Evolutionary conservation across 306 rosid genomes (phyloP).

Genomic region (Cicer chorassanicum): DNA sequence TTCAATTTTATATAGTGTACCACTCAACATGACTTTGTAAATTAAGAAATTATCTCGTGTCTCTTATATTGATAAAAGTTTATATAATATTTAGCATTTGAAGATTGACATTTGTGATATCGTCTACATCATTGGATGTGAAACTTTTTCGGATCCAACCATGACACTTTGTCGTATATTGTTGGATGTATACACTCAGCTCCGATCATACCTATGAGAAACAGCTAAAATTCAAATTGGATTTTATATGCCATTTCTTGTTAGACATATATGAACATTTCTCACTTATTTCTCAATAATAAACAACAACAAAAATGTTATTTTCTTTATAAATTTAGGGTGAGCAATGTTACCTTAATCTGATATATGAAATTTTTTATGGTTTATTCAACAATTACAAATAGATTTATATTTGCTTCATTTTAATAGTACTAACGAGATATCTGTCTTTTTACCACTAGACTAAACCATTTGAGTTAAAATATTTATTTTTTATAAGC

Average conservation of each 20-base stretch:
- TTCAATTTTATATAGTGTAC: not conserved
- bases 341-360: too few relatives aligned
- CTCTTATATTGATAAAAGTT: not conserved
- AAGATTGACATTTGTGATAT: constrained; percentile 30
- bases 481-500: too few relatives aligned
- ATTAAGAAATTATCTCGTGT: not conserved
- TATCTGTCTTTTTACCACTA: too few relatives aligned
- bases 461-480: too few relatives aligned
- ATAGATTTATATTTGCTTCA: too few relatives aligned
- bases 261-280: not conserved
- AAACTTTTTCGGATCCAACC: not conserved
- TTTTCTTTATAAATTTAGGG: too few relatives aligned
- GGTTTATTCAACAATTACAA: too few relatives aligned
- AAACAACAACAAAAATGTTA: too few relatives aligned
- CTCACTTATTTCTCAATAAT: not conserved
- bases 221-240: not conserved
- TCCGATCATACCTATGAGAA: not conserved
- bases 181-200: constrained; percentile 8
- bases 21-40: constrained; percentile 4
- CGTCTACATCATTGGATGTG: not conserved
- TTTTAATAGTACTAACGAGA: rapidly evolving
- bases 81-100: not conserved
- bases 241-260: not conserved
- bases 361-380: too few relatives aligned
- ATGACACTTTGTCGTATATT: constrained; percentile 13